Evolutionary conservation across 1,139 yeast genomes (phyloP).

Genomic region (Blastobotrys raffinosifermentans): DNA sequence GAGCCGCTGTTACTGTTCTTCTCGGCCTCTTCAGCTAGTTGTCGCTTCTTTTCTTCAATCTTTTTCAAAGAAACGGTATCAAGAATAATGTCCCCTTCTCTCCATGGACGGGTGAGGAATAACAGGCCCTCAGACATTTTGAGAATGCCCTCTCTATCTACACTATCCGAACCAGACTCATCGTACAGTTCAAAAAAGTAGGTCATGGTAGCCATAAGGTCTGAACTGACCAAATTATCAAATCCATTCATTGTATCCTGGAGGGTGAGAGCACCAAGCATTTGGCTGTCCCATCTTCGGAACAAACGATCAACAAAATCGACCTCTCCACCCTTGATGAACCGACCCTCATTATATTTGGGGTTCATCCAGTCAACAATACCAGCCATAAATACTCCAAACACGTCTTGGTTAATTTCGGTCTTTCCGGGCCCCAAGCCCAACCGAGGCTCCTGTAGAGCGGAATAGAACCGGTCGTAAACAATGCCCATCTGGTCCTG

Average conservation of each 20-base stretch:
- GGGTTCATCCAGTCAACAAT: conserved; percentile 68
- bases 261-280: conserved; percentile 53
- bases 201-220: conserved; percentile 72
- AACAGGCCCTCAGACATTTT: conserved; percentile 82
- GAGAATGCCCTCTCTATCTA: conserved; percentile 74
- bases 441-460: conserved; percentile 65
- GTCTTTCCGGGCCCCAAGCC: conserved; percentile 50
- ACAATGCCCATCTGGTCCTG: conserved; percentile 58
- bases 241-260: conserved; percentile 70
- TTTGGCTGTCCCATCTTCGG: conserved; percentile 59
- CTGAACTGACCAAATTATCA: conserved; percentile 61
- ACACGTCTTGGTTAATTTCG: conserved; percentile 68
- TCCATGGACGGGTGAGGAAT: conserved; percentile 68
- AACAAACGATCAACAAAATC: conserved; percentile 62
- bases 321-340: conserved; percentile 23
- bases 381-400: conserved; percentile 68
- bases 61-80: conserved; percentile 20
- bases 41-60: conserved; percentile 15
- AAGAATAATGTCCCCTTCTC: conserved; percentile 26
- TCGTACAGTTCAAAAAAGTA: conserved; percentile 77
- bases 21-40: conserved; percentile 8
- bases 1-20: conserved; percentile 19
- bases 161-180: conserved; percentile 49
- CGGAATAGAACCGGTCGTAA: conserved; percentile 80
- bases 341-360: conserved; percentile 17